Evolutionary conservation across 805 yeast genomes (phyloP), one percentile per base, ranked within the genome.

Genomic region (Saccharomycopsis vini): DNA sequence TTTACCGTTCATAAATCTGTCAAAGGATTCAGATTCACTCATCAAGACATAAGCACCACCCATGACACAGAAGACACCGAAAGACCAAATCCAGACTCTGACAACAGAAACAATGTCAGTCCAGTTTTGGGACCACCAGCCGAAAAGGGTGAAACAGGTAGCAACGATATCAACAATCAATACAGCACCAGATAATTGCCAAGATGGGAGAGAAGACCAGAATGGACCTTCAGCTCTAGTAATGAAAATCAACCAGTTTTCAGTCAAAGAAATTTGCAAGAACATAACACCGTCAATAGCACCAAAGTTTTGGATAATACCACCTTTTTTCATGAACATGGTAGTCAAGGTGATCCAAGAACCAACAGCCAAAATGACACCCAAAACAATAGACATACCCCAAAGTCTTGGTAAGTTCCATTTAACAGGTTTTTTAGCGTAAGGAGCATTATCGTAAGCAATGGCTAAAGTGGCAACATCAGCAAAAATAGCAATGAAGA

Each of bases 121-220:
- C 88, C 92, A 86, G 80, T 88, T 88, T 70, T 85, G 95, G 55
- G 94, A 82, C 90, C 94, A 87, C 95, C 95, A 88, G 59, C 96
- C 96, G 79, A 86, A 88, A 62, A 87, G 68, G 60, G 87, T 72
- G 80, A 87, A 88, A 78, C 84, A 75, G 52, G 96, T 88, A 56
- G 96, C 95, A 59, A 88, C 69, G 73, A 87, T 69, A 69, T 87
- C 96, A 63, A 87, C 96, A 62, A 69, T 69, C 63, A 85, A 74
- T 59, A 87, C 95, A 60, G 96, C 96, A 73, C 95, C 95, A 59
- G 92, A 57, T 71, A 87, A 79, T 75, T 87, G 95, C 96, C 96
- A 88, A 40, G 96, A 88, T 73, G 96, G 96, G 49, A 74, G 61
- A 38, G 95, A 86, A 49, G 95, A 83, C 96, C 96, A 88, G 92